phyloP scores from a whole-genome alignment of 2,329 filamentous ascomycete genomes.

The Arthrobotrys sinensis region DNA sequence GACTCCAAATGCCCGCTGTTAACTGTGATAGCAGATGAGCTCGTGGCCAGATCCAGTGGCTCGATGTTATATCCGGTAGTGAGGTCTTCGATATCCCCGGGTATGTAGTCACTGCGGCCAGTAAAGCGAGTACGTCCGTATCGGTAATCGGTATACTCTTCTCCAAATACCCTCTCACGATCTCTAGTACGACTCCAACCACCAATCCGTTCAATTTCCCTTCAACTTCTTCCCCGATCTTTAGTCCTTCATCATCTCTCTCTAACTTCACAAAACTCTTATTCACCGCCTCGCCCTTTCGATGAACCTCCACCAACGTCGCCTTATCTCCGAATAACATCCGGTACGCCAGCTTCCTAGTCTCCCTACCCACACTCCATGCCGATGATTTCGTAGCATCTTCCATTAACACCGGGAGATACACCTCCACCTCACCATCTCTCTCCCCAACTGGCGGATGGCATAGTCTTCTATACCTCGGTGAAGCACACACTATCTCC shows the following conservation, averaged over 20 bases:
- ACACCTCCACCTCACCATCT: constrained; percentile 14
- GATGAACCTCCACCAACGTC: constrained; percentile 16
- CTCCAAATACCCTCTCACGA: constrained; percentile 13
- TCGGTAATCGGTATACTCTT: background rate
- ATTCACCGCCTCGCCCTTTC: constrained; percentile 31
- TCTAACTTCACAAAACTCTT: background rate
- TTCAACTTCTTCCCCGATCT: background rate
- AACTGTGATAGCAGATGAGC: constrained; percentile 39
- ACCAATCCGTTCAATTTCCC: background rate
- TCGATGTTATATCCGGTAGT: background rate
- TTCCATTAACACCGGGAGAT: constrained; percentile 40
- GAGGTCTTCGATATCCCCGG: no score
- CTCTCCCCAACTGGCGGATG: constrained; percentile 19
- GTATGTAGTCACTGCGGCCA: constrained; percentile 25
- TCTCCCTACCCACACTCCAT: constrained; percentile 27
- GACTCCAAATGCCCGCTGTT: constrained; percentile 30
- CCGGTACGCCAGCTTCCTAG: constrained; percentile 22
- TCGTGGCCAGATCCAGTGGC: constrained; percentile 42
- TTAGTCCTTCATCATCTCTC: background rate
- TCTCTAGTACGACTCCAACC: background rate
- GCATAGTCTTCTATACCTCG: background rate
- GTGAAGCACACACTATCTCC: constrained; percentile 43
- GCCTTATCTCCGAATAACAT: constrained; percentile 18
- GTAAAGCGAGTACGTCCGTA: constrained; percentile 25
- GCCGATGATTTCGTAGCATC: constrained; percentile 36